These are phyloP conservation scores for Phaeotremella skinneri DNA, from an alignment of 768 basidiomycete genomes.

Conservation along the genomic window DNA sequence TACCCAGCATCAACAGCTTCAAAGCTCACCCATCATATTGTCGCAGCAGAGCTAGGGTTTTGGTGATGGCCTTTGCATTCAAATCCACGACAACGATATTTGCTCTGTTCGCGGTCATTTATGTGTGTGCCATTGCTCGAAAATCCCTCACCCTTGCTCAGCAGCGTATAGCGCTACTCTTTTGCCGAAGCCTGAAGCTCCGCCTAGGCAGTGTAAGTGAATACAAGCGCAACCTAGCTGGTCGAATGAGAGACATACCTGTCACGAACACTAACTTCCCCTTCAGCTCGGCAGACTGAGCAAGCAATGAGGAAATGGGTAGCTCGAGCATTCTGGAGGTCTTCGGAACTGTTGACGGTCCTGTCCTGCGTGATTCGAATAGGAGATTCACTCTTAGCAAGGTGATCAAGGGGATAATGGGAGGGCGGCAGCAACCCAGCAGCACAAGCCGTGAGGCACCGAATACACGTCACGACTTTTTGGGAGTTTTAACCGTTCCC, in stretches of 20 bases:
- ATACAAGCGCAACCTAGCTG: neutral
- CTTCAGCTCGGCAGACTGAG: neutral
- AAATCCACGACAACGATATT: neutral
- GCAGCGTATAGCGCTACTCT: neutral
- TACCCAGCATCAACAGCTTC: neutral
- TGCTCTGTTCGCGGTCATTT: neutral
- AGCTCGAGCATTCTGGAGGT: neutral
- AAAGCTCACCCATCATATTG: neutral
- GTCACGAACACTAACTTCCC: neutral
- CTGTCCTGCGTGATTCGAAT: no score
- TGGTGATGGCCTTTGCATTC: neutral
- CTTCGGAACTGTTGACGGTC: no score
- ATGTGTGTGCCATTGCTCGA: neutral
- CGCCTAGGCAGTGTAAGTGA: neutral
- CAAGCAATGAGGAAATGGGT: neutral
- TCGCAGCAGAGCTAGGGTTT: neutral
- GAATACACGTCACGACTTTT: no score
- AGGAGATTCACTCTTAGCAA: no score
- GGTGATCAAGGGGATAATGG: no score
- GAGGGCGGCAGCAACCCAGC: no score
- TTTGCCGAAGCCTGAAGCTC: constrained; percentile 7
- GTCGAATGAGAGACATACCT: neutral
- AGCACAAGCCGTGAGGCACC: no score
- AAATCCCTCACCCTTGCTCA: constrained; percentile 1
- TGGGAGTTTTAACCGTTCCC: neutral